Conservation (phyloP, 129 eudicot genomes). For the Tagetes patula region DNA sequence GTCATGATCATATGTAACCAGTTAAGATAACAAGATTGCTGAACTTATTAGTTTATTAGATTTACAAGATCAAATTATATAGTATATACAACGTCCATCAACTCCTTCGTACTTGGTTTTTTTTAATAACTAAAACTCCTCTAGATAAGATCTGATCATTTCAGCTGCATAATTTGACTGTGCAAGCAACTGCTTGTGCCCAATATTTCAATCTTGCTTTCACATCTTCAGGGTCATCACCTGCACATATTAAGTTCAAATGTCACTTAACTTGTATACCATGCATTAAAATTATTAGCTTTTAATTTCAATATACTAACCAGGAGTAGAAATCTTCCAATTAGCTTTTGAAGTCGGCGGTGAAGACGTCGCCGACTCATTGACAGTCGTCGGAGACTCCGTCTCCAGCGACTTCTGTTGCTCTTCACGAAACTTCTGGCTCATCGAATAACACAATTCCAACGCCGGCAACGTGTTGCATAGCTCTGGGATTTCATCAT, state of each 20-base stretch:
- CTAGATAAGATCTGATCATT: slow-evolving; percentile 16
- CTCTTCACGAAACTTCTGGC: slow-evolving; percentile 64
- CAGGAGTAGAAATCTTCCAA: slow-evolving; percentile 81
- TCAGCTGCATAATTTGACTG: slow-evolving; percentile 70
- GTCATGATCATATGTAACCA: background rate
- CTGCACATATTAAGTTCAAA: slow-evolving; percentile 28
- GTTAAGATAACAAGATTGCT: background rate
- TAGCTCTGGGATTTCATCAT: slow-evolving; percentile 75
- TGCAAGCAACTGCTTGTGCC: slow-evolving; percentile 86
- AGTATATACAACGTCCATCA: slow-evolving; percentile 22
- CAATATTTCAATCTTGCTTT: slow-evolving; percentile 80
- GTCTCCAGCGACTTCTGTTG: slow-evolving; percentile 49
- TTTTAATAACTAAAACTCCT: slow-evolving; percentile 11
- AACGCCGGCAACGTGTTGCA: slow-evolving; percentile 74
- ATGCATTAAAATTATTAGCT: background rate
- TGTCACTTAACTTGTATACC: background rate
- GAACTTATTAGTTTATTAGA: slow-evolving; percentile 14
- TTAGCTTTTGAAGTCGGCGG: slow-evolving; percentile 41
- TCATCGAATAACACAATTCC: slow-evolving; percentile 77
- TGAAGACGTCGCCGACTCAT: slow-evolving; percentile 24
- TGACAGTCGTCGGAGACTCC: slow-evolving; percentile 20
- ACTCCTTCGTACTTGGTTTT: background rate
- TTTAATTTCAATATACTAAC: slow-evolving; percentile 22
- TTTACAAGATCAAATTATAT: slow-evolving; percentile 19
- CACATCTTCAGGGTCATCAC: slow-evolving; percentile 84